Evolutionary conservation across 805 yeast species (phyloP).

Genomic region (Nakazawaea ambrosiae): DNA sequence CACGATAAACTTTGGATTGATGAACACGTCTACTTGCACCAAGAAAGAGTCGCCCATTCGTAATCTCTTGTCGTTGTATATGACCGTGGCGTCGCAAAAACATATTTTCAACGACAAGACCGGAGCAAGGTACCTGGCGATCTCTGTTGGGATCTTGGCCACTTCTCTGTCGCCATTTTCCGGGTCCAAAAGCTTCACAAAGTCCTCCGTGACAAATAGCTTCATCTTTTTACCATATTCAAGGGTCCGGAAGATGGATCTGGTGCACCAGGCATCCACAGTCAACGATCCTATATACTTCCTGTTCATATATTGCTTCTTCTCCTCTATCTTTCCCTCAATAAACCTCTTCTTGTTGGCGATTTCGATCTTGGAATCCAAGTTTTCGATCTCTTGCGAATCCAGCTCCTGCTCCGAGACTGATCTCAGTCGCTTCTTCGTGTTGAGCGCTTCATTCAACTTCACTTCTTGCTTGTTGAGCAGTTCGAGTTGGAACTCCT

Average conservation of each 20-base stretch:
- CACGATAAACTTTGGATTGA: slow-evolving; percentile 39
- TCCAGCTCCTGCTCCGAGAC: background rate
- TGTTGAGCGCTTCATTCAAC: slow-evolving; percentile 1
- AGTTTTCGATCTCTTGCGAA: slow-evolving; percentile 2
- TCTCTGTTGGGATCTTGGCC: slow-evolving; percentile 69
- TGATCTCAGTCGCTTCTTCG: background rate
- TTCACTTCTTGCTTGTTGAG: slow-evolving; percentile 16
- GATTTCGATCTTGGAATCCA: background rate
- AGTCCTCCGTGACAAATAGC: slow-evolving; percentile 20
- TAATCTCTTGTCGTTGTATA: slow-evolving; percentile 51
- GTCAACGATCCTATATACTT: slow-evolving; percentile 51
- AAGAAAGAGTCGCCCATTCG: slow-evolving; percentile 73
- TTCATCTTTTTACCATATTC: slow-evolving; percentile 36
- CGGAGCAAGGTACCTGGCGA: slow-evolving; percentile 61
- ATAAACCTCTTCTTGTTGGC: background rate
- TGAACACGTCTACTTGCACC: slow-evolving; percentile 60
- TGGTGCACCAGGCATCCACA: slow-evolving; percentile 64
- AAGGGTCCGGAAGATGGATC: slow-evolving; percentile 47
- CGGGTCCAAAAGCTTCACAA: slow-evolving; percentile 20
- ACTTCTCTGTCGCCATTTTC: slow-evolving; percentile 43
- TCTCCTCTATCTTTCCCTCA: background rate
- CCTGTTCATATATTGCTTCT: background rate
- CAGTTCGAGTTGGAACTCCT: slow-evolving; percentile 4
- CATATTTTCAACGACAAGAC: slow-evolving; percentile 50
- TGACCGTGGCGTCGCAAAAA: slow-evolving; percentile 47